Base-by-base conservation (phyloP, 148 eudicot species). In the Persicaria maculosa region DNA sequence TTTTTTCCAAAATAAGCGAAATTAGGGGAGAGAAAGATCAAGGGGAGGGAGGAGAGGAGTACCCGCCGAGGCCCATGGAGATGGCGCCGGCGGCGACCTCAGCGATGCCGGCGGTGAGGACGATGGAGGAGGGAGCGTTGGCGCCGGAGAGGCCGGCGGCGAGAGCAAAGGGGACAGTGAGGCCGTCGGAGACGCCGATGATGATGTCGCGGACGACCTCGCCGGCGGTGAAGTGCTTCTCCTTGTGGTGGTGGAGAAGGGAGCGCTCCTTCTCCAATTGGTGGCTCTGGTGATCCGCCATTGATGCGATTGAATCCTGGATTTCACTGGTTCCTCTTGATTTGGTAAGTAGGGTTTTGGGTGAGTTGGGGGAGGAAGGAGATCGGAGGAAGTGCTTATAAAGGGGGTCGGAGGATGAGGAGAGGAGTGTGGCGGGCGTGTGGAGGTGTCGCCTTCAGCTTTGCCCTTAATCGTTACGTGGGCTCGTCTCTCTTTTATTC, bases 41-140 rank as follows among this genome's bases (percentile, higher is more conserved):
- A 25, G 47, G 14, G 67, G 36, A 52, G 7, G 15, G 7, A 20
- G 20, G 62, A n/a, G 8, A 15, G 15, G 36, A 4, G n/a, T 82
- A 93, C 92, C 98, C 98, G 81, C 98, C 98, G 75, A 93, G 97
- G 17, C 98, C 98, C 95, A 91, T 91, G 78, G 98, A 89, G 72
- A 93, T 91, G 76, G 98, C 97, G 50, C 98, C 98, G 80, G 98
- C 98, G 57, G 93, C 97, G 44, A 93, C 93, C 59, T 93, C 98
- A 4, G 98, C 98, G 31, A 93, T 81, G 50, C 98, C 98, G 75
- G 98, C 98, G 20, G 97, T 89, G 80, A 93, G 91, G 62, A 93
- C 79, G 59, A 93, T 85, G 59, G 92, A 80, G 11, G 98, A 93
- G 2, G 98, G 77, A 7, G 94, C 98, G 70, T 89, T 89, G 72